Evolutionary conservation across 306 rosid species (phyloP).

Genomic region (Pyrus bretschneideri): DNA sequence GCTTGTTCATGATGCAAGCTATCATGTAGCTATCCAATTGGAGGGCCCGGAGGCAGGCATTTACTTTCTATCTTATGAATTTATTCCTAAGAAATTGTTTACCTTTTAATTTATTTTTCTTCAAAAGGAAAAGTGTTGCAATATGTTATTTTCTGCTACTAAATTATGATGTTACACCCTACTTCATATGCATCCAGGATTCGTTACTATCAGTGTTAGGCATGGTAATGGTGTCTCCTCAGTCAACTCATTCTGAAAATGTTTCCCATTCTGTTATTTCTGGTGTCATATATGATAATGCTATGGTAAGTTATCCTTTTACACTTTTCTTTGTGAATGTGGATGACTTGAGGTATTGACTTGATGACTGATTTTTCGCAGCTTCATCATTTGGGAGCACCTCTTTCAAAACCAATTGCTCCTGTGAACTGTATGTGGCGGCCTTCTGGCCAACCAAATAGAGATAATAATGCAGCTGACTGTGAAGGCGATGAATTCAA

Average conservation of each 20-base stretch:
- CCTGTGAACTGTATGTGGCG: constrained; percentile 78
- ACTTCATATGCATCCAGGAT: constrained; percentile 38
- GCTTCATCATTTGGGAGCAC: constrained; percentile 58
- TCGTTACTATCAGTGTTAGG: constrained; percentile 48
- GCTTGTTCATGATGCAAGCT: constrained; percentile 78
- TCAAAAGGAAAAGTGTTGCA: not conserved
- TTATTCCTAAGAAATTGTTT: not conserved
- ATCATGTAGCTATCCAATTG: constrained; percentile 61
- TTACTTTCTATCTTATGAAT: not conserved
- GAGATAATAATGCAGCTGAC: constrained; percentile 13
- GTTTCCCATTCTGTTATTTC: constrained; percentile 30
- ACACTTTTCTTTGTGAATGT: not conserved
- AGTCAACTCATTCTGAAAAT: constrained; percentile 23
- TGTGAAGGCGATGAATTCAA: constrained; percentile 7
- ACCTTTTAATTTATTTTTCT: not conserved
- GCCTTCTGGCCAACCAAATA: constrained; percentile 29
- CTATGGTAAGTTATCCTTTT: constrained; percentile 52
- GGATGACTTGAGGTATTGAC: constrained; percentile 2
- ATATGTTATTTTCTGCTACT: not conserved
- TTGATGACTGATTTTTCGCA: constrained; percentile 25
- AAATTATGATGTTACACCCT: constrained; percentile 1
- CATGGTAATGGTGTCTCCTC: constrained; percentile 57
- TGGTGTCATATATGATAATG: constrained; percentile 49
- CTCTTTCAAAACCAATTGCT: constrained; percentile 53
- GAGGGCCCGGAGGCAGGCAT: constrained; percentile 73